Evolutionary conservation across 2,329 filamentous ascomycete species (phyloP).

Genomic region (Aspergillus amoenus): DNA sequence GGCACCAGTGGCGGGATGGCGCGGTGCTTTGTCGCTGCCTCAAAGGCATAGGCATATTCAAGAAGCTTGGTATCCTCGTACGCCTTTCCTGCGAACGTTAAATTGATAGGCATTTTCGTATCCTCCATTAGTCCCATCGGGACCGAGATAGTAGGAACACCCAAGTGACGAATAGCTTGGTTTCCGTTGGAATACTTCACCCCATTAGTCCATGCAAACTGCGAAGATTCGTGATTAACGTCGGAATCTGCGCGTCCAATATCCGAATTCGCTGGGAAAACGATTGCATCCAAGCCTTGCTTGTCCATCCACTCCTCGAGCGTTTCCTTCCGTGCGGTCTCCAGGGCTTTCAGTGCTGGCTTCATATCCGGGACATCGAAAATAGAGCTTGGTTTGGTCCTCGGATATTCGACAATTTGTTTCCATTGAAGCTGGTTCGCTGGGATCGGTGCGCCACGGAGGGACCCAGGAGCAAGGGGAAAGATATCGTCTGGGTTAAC

Average conservation of each 20-base stretch:
- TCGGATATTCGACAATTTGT: conserved; percentile 28
- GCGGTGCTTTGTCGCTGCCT: conserved; percentile 22
- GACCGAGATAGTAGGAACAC: conserved; percentile 55
- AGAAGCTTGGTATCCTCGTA: conserved; percentile 43
- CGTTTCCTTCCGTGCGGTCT: conserved; percentile 50
- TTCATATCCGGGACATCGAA: conserved; percentile 44
- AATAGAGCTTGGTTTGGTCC: conserved; percentile 33
- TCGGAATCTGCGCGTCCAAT: conserved; percentile 52
- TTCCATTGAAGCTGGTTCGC: conserved; percentile 26
- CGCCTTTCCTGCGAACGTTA: conserved; percentile 54
- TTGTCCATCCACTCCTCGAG: conserved; percentile 53
- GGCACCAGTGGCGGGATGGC: conserved; percentile 20
- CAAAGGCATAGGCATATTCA: conserved; percentile 29
- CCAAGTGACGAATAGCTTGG: conserved; percentile 53
- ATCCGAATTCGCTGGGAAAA: conserved; percentile 53
- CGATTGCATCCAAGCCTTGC: conserved; percentile 45
- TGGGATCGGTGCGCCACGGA: conserved; percentile 23
- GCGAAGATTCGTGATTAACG: conserved; percentile 28
- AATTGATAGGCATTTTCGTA: conserved; percentile 52
- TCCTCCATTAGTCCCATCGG: conserved; percentile 53
- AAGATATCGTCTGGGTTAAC: conserved; percentile 44
- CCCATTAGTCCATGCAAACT: conserved; percentile 49
- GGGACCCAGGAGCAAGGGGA: conserved; percentile 30
- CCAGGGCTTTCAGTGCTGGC: conserved; percentile 46
- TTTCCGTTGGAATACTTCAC: conserved; percentile 57